Evolutionary conservation across 176 grass and related monocot species (phyloP).

Genomic region (Metroxylon sagu): DNA sequence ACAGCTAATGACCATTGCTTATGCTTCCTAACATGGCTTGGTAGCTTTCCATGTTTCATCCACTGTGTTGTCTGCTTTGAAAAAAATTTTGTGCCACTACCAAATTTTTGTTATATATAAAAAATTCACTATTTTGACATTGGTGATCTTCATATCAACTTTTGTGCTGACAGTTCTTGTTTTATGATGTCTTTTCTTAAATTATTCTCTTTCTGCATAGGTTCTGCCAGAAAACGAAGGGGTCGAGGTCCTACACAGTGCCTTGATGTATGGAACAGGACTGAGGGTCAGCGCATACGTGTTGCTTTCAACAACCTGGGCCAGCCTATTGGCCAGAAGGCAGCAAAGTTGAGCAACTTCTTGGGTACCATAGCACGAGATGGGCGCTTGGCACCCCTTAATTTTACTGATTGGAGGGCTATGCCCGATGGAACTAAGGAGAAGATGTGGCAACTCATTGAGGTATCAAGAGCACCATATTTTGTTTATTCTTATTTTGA

Average conservation of each 20-base stretch:
- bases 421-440: conserved; percentile 24
- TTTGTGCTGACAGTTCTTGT: no score
- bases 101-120: no score
- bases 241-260: conserved; percentile 21
- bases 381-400: conserved; percentile 28
- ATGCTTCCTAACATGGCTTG: no score
- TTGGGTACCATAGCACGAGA: conserved; percentile 30
- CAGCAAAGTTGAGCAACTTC: conserved; percentile 19
- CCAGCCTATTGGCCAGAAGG: conserved; percentile 26
- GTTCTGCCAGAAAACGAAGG: no score
- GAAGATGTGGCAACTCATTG: conserved; percentile 29
- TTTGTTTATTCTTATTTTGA: conserved; percentile 3
- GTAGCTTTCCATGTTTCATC: no score
- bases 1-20: no score
- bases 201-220: no score
- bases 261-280: conserved; percentile 34
- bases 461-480: conserved; percentile 9
- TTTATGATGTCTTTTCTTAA: no score
- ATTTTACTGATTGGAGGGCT: conserved; percentile 18
- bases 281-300: conserved; percentile 15
- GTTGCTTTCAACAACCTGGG: conserved; percentile 27
- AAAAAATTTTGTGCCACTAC: no score
- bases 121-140: no score
- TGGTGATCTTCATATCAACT: no score
- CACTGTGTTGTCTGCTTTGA: no score